Percentiles rank a stretch among this genome's conserved stretches.
phyloP scores from a whole-genome alignment of 345 rosid genomes.

The Excoecaria cochinchinensis region DNA sequence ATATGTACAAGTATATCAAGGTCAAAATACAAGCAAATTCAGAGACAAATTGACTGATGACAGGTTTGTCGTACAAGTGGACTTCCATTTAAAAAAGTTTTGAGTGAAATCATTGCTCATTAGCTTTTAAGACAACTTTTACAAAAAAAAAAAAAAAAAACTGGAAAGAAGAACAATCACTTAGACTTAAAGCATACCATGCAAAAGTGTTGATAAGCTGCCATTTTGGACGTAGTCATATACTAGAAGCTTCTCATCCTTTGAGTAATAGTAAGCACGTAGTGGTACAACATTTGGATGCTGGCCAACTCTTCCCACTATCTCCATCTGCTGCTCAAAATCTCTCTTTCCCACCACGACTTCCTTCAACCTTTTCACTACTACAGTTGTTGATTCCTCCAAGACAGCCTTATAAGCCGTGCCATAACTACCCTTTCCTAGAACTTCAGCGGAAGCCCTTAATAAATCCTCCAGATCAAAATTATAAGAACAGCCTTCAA shows the following conservation, averaged over 20 bases:
- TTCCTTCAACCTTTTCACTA: slow-evolving; percentile 83
- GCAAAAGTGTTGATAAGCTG: slow-evolving; percentile 64
- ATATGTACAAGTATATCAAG: slow-evolving; percentile 1
- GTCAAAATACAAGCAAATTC: slow-evolving; percentile 5
- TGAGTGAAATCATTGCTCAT: not conserved
- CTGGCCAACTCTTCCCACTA: slow-evolving; percentile 60
- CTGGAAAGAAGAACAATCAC: not conserved
- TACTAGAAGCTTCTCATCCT: slow-evolving; percentile 89
- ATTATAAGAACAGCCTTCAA: slow-evolving; percentile 67
- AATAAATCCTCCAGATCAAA: slow-evolving; percentile 85
- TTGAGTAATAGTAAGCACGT: slow-evolving; percentile 83
- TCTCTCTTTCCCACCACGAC: slow-evolving; percentile 74
- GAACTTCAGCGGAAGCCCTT: slow-evolving; percentile 91
- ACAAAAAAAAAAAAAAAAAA: not conserved
- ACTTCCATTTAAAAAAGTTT: not conserved
- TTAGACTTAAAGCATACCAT: slow-evolving; percentile 45
- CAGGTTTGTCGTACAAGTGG: not conserved
- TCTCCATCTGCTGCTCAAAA: slow-evolving; percentile 93
- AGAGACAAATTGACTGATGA: not conserved
- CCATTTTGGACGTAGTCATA: slow-evolving; percentile 60
- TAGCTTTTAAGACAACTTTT: not conserved
- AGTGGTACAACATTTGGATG: slow-evolving; percentile 69
- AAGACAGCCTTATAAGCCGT: slow-evolving; percentile 84
- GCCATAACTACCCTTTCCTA: slow-evolving; percentile 87
- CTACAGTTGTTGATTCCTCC: slow-evolving; percentile 78